Conservation (phyloP, 768 basidiomycete species). For the Butyriboletus loyo region DNA sequence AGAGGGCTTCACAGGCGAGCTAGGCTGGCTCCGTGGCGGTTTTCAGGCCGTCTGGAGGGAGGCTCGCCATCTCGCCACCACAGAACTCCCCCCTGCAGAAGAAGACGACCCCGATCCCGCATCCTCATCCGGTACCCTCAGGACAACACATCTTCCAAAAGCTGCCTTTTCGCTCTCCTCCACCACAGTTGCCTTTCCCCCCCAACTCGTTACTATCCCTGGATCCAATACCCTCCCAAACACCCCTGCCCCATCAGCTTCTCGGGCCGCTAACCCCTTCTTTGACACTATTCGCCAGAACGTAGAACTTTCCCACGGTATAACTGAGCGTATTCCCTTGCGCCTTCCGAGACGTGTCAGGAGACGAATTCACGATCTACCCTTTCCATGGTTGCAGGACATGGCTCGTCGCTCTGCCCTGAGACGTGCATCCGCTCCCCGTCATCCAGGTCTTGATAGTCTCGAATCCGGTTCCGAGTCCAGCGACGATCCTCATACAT, state of each 20-base stretch:
- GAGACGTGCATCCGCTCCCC: conserved; percentile 10
- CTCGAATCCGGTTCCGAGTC: conserved; percentile 34
- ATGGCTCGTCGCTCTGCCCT: conserved; percentile 56
- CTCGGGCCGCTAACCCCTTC: conserved; percentile 71
- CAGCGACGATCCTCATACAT: conserved; percentile 31
- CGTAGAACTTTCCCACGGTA: conserved; percentile 68
- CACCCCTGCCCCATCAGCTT: conserved; percentile 22
- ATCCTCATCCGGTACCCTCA: conserved; percentile 34
- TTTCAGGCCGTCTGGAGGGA: conserved; percentile 68
- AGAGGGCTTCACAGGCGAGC: conserved; percentile 56
- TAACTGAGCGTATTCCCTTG: conserved; percentile 82
- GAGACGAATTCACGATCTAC: conserved; percentile 67
- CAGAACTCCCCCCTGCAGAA: conserved; percentile 46
- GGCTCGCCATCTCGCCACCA: conserved; percentile 50
- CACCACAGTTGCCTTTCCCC: conserved; percentile 31
- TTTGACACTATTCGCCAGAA: conserved; percentile 93
- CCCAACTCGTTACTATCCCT: conserved; percentile 4
- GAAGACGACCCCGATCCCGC: conserved; percentile 44
- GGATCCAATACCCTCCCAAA: conserved; percentile 1
- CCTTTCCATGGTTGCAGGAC: conserved; percentile 73
- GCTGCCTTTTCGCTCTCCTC: conserved; percentile 58
- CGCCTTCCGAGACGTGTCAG: conserved; percentile 47
- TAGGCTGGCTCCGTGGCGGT: conserved; percentile 82
- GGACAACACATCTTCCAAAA: conserved; percentile 59
- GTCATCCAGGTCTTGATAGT: conserved; percentile 13